Evolutionary conservation across 805 yeast species (phyloP).

Genomic region (Scheffersomyces coipomensis): DNA sequence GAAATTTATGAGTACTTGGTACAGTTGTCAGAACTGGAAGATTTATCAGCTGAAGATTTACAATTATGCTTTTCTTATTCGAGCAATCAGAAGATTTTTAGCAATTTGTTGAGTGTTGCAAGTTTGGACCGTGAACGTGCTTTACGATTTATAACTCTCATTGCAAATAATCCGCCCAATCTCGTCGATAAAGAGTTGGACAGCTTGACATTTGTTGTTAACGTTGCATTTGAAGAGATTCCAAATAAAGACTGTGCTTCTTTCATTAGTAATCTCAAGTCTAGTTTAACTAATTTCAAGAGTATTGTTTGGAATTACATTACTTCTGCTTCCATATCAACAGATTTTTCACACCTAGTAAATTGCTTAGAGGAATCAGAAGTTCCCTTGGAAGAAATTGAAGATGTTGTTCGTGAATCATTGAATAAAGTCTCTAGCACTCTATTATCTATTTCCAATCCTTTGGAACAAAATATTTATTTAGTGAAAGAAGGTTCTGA

Average conservation of each 20-base stretch:
- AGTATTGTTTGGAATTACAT: background rate
- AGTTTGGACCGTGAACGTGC: background rate
- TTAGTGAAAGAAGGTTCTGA: constrained; percentile 13
- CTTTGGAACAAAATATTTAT: constrained; percentile 42
- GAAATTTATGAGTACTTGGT: constrained; percentile 30
- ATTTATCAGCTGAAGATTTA: constrained; percentile 18
- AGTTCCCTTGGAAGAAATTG: constrained; percentile 24
- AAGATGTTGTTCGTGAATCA: constrained; percentile 12
- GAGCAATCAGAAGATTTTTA: constrained; percentile 13
- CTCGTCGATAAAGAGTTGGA: background rate
- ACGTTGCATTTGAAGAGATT: background rate
- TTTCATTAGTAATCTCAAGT: background rate
- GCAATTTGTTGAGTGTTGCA: constrained; percentile 14
- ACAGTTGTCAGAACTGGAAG: constrained; percentile 21
- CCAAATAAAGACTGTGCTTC: background rate
- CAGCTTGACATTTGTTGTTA: background rate
- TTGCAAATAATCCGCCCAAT: background rate
- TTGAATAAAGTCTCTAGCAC: constrained; percentile 10
- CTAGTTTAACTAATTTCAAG: background rate
- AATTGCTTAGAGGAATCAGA: background rate
- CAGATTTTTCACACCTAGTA: background rate
- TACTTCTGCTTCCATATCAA: background rate
- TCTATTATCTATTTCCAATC: constrained; percentile 45
- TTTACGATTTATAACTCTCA: background rate
- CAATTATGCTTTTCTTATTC: constrained; percentile 16